Percentiles rank a stretch among this genome's conserved stretches.
These are phyloP conservation scores for Amanita molliuscula DNA, from an alignment of 768 basidiomycete genomes.

Conservation along the genomic window DNA sequence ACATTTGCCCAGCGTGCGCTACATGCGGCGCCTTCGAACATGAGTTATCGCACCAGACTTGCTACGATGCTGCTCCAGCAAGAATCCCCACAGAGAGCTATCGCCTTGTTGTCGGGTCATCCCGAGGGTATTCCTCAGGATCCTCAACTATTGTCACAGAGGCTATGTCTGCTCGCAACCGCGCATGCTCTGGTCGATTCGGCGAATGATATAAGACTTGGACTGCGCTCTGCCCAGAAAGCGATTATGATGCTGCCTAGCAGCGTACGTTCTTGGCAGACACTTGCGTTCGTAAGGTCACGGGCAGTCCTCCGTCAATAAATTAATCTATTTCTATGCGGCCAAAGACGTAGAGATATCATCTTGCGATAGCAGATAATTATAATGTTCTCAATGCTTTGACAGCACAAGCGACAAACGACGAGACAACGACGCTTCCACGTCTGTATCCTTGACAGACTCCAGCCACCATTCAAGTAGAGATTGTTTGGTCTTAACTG, in stretches of 20 bases:
- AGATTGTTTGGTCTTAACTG: slow-evolving; percentile 33
- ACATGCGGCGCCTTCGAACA: slow-evolving; percentile 41
- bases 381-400: slow-evolving; percentile 11
- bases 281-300: slow-evolving; percentile 43
- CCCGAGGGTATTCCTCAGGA: slow-evolving; percentile 25
- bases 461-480: slow-evolving; percentile 60
- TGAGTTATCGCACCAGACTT: slow-evolving; percentile 39
- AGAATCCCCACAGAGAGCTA: slow-evolving; percentile 28
- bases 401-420: slow-evolving; percentile 40
- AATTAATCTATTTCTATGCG: background rate
- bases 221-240: slow-evolving; percentile 43
- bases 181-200: slow-evolving; percentile 20
- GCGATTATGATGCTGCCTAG: slow-evolving; percentile 55
- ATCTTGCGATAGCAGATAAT: slow-evolving; percentile 4
- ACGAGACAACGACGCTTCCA: slow-evolving; percentile 30
- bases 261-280: slow-evolving; percentile 42
- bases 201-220: slow-evolving; percentile 13
- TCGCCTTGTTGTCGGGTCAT: slow-evolving; percentile 32
- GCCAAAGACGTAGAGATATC: slow-evolving; percentile 8
- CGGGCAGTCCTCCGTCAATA: background rate
- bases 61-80: slow-evolving; percentile 45
- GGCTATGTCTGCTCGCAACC: slow-evolving; percentile 40
- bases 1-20: slow-evolving; percentile 48
- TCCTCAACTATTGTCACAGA: background rate
- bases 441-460: slow-evolving; percentile 24